phyloP scores from a whole-genome alignment of 495 filamentous ascomycete species.

The Jackrogersella minutella region DNA sequence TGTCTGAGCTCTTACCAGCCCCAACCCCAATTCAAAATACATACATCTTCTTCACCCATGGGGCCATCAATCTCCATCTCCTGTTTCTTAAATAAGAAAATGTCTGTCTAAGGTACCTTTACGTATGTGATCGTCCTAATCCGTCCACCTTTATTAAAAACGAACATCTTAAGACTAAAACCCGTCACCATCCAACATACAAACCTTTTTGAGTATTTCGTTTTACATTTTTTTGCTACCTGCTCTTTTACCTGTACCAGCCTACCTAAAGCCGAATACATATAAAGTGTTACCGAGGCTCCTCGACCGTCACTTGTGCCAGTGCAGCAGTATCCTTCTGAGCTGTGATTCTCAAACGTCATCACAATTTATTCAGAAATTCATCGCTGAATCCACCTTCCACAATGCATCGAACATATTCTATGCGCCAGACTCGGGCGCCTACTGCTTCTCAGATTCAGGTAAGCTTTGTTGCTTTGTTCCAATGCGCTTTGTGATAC shows the following conservation, averaged over 20 bases:
- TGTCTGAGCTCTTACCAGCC: slow-evolving; percentile 18
- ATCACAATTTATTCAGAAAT: too few species aligned
- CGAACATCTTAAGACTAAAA: slow-evolving; percentile 24
- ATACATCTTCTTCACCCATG: slow-evolving; percentile 1
- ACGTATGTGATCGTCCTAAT: slow-evolving; percentile 36
- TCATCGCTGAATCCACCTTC: slow-evolving; percentile 6
- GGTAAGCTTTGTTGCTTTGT: slow-evolving; percentile 36
- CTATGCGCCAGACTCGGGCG: slow-evolving; percentile 94
- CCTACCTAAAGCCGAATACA: too few species aligned
- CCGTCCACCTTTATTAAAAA: slow-evolving; percentile 32
- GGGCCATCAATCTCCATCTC: slow-evolving; percentile 13
- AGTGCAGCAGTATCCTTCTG: background rate
- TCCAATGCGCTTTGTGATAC: slow-evolving; percentile 14
- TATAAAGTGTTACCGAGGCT: background rate
- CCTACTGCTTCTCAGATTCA: slow-evolving; percentile 73
- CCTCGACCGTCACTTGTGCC: background rate
- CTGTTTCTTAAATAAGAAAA: slow-evolving; percentile 25
- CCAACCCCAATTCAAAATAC: background rate
- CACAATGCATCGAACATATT: slow-evolving; percentile 96
- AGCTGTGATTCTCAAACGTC: slow-evolving; percentile 8
- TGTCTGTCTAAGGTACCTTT: slow-evolving; percentile 16
- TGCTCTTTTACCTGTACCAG: background rate
- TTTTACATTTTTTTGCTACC: background rate
- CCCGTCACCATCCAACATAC: slow-evolving; percentile 7
- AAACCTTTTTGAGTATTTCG: slow-evolving; percentile 4